Base-by-base conservation (phyloP, 2,329 filamentous ascomycete genomes). In the Penicillium vulpinum region DNA sequence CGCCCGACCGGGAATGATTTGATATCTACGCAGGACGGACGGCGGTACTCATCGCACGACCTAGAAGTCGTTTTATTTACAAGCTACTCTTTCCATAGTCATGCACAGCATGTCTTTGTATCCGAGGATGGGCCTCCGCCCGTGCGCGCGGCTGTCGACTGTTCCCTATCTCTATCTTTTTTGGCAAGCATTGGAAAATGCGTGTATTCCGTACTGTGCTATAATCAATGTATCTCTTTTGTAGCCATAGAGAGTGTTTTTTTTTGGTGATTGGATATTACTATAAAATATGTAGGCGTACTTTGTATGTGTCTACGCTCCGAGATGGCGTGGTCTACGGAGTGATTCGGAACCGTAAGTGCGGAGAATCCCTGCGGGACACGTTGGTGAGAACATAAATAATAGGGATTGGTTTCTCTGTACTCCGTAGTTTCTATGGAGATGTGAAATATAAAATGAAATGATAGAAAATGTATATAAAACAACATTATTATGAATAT, bases 151-250 rank as follows among this genome's bases (percentile, higher is more conserved):
- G 59, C 41, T 46, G 55, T 62, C 55, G 51, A 54, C 57, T 58
- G 58, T 65, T 65, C 56, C 57, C 62, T 57, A 55, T 52, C 66
- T 67, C 64, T 62, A 63, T 70, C 64, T 56, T 67, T 67, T 61
- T 66, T 66, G 63, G 61, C 70, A 63, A 67, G 63, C 67, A 67
- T 66, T 65, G 62, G 54, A 73, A 73, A 73, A 70, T 67, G 61
- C 69, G 63, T 75, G 72, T 75, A 75, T 70, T 64, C 67, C 68
- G 72, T 76, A 75, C 72, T 75, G 73, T 75, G 73, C 73, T 67
- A 75, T 76, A 75, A 73, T 72, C 73, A 70, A 74, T 74, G 59
- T 70, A 74, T 76, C 66, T 75, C 71, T 64, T 75, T 75, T 76
- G 73, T 76, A 72, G 71, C 63, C 66, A 70, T 72, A 73, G 68